Base-by-base conservation (phyloP, 495 filamentous ascomycete genomes). In the Aspergillus haitiensis region DNA sequence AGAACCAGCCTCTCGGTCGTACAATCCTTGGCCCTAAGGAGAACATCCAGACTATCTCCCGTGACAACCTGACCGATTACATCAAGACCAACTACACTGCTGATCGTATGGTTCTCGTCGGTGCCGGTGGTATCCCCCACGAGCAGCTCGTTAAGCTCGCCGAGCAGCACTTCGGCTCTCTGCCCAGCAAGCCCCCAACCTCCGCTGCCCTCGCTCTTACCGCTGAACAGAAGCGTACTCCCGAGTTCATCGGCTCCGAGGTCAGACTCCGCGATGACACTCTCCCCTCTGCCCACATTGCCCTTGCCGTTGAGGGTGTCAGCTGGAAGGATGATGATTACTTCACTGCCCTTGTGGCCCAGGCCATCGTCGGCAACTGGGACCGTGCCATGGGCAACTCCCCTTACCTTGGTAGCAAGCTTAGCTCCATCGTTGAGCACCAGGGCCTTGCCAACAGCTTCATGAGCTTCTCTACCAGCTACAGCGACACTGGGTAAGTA, bases 381-480 rank as follows among this genome's bases (percentile, higher is more conserved):
- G 94, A 99, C 80, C 92, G 92, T 76, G 89, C 94, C 55, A 95
- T 98, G 88, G 95, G 95, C 72, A 96, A 92, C 78, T 91, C 93
- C 48, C 84, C 92, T 52, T 93, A 96, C 82, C 86, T 97, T 63
- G 95, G 94, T 64, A 96, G 91, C 91, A 97, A 93, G 84, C 90
- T 99, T 69, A 95, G 91, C 83, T 84, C 86, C 58, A 88, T 94
- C 64, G 87, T 99, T 58, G 87, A 93, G 83, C 83, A 96, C 79
- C 83, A 98, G 78, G 86, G 92, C 70, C 85, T 99, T 52, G 93
- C 93, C 70, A 99, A 94, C 80, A 96, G 91, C 83, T 98, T 96
- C 86, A 99, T 99, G 94, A 93, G 89, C 84, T 99, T 99, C 81
- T 96, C 91, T 67, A 99, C 94, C 48, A 96, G 91, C 81, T 99